phyloP scores from a whole-genome alignment of 352 stramenopile species.

The Pythium diclinum region DNA sequence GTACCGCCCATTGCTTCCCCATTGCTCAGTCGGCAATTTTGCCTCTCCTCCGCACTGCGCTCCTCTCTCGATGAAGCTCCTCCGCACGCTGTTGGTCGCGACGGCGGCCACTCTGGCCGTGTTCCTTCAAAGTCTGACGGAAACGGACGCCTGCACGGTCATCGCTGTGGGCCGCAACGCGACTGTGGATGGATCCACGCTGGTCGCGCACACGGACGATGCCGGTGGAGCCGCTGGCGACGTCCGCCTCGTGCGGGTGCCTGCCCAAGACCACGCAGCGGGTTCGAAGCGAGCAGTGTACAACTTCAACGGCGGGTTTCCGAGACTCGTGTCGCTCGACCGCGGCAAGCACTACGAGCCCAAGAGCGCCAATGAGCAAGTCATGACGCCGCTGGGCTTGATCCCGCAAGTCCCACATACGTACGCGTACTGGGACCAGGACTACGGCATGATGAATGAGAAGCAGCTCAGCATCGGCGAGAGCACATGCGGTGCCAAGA shows the following conservation, averaged over 20 bases:
- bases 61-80: not conserved
- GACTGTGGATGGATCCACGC: conserved; percentile 76
- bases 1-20: not conserved
- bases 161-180: conserved; percentile 82
- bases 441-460: conserved; percentile 96
- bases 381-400: conserved; percentile 64
- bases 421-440: conserved; percentile 93
- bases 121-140: not conserved
- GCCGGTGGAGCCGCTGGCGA: conserved; percentile 78
- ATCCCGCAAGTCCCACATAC: conserved; percentile 91
- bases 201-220: conserved; percentile 89
- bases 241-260: conserved; percentile 89
- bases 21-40: not conserved
- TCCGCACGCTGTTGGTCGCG: not conserved
- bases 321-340: conserved; percentile 63
- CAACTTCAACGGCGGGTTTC: conserved; percentile 70
- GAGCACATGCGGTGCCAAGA: conserved; percentile 90
- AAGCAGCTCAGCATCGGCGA: conserved; percentile 92
- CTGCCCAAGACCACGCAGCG: conserved; percentile 37
- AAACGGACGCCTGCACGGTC: conserved; percentile 64
- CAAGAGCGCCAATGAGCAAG: conserved; percentile 19
- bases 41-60: not conserved
- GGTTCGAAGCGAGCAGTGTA: conserved; percentile 52
- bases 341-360: conserved; percentile 68
- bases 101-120: not conserved